Evolutionary conservation across 192 early-diverging fungal genomes (phyloP).

Genomic region (Funneliformis geosporum): DNA sequence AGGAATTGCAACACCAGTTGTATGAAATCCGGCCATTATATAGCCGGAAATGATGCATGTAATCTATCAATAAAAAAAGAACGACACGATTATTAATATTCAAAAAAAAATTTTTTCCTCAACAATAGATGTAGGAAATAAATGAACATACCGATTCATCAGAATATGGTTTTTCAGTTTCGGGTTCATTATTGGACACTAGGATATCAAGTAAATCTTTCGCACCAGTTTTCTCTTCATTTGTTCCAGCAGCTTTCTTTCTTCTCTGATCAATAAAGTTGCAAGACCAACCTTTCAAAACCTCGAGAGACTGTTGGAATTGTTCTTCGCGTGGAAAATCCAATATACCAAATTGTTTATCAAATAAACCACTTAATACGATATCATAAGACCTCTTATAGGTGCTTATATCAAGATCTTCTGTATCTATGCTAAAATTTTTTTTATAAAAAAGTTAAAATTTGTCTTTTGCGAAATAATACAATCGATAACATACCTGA

Average conservation of each 20-base stretch:
- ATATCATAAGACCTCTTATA: constrained; percentile 2
- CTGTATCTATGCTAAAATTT: neutral
- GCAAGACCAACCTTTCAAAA: neutral
- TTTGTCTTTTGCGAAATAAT: neutral
- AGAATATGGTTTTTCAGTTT: constrained; percentile 10
- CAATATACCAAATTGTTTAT: constrained; percentile 14
- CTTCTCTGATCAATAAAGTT: constrained; percentile 6
- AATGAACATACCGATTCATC: constrained; percentile 1
- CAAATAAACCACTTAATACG: neutral
- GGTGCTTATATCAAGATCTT: neutral
- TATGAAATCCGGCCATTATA: constrained; percentile 16
- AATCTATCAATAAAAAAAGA: neutral
- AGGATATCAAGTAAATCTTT: constrained; percentile 21
- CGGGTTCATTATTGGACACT: constrained; percentile 2
- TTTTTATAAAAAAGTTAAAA: neutral
- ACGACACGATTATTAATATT: too few species aligned
- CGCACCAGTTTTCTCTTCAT: neutral
- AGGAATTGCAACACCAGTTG: constrained; percentile 4
- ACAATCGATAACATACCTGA: neutral
- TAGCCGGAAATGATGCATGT: neutral
- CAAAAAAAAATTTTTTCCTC: neutral
- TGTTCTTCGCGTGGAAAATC: neutral
- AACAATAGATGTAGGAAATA: neutral
- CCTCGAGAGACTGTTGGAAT: neutral
- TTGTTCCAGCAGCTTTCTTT: neutral